Percentiles rank a stretch among this genome's conserved stretches.
phyloP scores from a whole-genome alignment of 2,329 filamentous ascomycete genomes.

The Epichloe sibirici region DNA sequence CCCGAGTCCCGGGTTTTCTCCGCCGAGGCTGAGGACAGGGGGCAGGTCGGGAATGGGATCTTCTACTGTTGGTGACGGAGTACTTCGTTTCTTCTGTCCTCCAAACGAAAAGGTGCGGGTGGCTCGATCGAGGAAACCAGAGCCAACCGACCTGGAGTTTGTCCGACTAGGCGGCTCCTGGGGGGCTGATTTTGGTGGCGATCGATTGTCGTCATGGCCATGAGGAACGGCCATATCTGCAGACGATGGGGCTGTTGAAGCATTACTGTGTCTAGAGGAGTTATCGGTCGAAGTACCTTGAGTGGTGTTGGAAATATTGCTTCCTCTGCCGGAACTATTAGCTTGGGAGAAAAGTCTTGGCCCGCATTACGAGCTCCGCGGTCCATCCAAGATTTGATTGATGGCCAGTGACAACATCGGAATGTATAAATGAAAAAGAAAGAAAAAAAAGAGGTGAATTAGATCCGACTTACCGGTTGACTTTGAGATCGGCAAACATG shows the following conservation, averaged over 20 bases:
- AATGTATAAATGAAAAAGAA: too few relatives aligned
- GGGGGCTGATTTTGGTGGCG: conserved; percentile 22
- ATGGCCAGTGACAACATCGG: not conserved
- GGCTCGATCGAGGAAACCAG: conserved; percentile 42
- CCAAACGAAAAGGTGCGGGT: conserved; percentile 50
- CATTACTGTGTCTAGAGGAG: conserved; percentile 50
- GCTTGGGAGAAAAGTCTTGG: conserved; percentile 8
- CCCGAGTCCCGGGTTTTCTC: conserved; percentile 17
- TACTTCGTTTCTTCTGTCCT: conserved; percentile 36
- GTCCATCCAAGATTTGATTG: conserved; percentile 6
- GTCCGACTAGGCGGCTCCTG: conserved; percentile 27
- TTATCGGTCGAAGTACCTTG: conserved; percentile 47
- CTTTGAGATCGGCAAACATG: conserved; percentile 44
- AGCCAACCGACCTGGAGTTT: conserved; percentile 35
- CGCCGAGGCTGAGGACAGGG: conserved; percentile 24
- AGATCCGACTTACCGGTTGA: conserved; percentile 36
- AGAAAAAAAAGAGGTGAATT: not conserved
- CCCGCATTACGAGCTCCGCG: not conserved
- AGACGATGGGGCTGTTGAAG: conserved; percentile 48
- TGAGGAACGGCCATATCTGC: conserved; percentile 25
- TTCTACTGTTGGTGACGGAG: conserved; percentile 18
- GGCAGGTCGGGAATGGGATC: conserved; percentile 22
- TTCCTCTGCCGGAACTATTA: conserved; percentile 36
- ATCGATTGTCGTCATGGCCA: conserved; percentile 17
- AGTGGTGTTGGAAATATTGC: conserved; percentile 48